phyloP scores from a whole-genome alignment of 768 basidiomycete genomes.

The Kwoniella heveanensis region DNA sequence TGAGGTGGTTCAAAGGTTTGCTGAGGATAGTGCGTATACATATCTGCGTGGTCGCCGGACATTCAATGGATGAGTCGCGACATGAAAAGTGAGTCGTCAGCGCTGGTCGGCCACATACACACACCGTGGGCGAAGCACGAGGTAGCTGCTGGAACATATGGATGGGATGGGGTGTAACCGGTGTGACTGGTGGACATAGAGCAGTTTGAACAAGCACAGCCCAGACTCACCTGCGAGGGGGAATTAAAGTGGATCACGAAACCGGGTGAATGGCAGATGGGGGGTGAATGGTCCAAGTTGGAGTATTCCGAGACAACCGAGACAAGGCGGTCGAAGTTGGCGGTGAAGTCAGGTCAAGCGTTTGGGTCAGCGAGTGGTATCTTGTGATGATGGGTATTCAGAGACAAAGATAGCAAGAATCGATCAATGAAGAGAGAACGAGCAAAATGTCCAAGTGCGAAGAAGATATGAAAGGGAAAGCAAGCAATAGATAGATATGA shows the following conservation, averaged over 20 bases:
- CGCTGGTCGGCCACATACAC: background rate
- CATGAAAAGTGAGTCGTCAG: background rate
- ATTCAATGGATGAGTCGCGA: constrained; percentile 6
- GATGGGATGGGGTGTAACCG: background rate
- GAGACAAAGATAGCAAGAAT: background rate
- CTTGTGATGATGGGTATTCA: constrained; percentile 3
- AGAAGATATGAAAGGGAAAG: background rate
- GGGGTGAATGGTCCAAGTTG: background rate
- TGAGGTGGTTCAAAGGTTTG: constrained; percentile 8
- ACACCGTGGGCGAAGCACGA: background rate
- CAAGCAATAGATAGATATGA: background rate
- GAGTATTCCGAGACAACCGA: constrained; percentile 26
- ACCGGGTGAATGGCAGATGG: constrained; percentile 8
- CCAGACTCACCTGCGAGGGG: constrained; percentile 10
- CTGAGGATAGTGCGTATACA: constrained; percentile 20
- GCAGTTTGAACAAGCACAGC: background rate
- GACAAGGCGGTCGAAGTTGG: constrained; percentile 4
- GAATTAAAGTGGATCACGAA: constrained; percentile 5
- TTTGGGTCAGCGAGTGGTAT: too few species aligned
- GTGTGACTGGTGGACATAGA: constrained; percentile 6
- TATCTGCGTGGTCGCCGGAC: constrained; percentile 11
- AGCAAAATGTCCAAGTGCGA: background rate
- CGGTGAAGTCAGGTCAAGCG: background rate
- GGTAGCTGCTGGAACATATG: background rate
- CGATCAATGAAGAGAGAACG: background rate